phyloP scores from a whole-genome alignment of 2,329 filamentous ascomycete genomes.

The Colletotrichum sp. region DNA sequence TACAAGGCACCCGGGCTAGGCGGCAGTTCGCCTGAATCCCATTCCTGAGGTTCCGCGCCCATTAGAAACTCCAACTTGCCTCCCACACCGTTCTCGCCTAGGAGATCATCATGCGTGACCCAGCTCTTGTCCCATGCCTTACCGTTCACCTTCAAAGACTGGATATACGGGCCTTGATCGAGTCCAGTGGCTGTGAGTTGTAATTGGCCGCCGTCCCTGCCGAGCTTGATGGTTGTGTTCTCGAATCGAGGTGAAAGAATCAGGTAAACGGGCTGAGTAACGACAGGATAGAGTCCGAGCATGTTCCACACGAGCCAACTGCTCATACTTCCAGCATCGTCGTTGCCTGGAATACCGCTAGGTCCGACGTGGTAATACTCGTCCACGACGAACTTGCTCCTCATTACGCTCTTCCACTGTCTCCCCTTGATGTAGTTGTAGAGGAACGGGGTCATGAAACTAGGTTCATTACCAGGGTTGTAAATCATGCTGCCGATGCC shows the following conservation, averaged over 20 bases:
- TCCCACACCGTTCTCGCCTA: constrained; percentile 39
- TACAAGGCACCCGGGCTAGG: constrained; percentile 46
- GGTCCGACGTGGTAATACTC: constrained; percentile 51
- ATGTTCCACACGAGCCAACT: constrained; percentile 62
- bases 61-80: constrained; percentile 54
- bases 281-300: constrained; percentile 61
- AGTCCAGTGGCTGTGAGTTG: constrained; percentile 51
- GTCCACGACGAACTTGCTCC: constrained; percentile 53
- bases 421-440: constrained; percentile 58
- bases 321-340: constrained; percentile 65
- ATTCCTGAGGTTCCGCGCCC: constrained; percentile 26
- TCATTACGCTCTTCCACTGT: constrained; percentile 56
- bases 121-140: constrained; percentile 57
- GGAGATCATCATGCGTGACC: constrained; percentile 57
- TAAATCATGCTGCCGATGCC: constrained; percentile 49
- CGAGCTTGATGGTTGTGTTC: constrained; percentile 52
- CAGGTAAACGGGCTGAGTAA: constrained; percentile 61
- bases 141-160: constrained; percentile 58
- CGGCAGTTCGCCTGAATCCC: constrained; percentile 56
- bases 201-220: constrained; percentile 41
- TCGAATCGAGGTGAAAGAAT: constrained; percentile 55
- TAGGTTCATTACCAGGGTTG: constrained; percentile 61
- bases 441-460: constrained; percentile 60
- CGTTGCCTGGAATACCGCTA: constrained; percentile 60
- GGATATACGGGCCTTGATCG: constrained; percentile 54